These are phyloP conservation scores for Cichorium intybus DNA, from an alignment of 140 eudicot species.

Conservation along the genomic window DNA sequence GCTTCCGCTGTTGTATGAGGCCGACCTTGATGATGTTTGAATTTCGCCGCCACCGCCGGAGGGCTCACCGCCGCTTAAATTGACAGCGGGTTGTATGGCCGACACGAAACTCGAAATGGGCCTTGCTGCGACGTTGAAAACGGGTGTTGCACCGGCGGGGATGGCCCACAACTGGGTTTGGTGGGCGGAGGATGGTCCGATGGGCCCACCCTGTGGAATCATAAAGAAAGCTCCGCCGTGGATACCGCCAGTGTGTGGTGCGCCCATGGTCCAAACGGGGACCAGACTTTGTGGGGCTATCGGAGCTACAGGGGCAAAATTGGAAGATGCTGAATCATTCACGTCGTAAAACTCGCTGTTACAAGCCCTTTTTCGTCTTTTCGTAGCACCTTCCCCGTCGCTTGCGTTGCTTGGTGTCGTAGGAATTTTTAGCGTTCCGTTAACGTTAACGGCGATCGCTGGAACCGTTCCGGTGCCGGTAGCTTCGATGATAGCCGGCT, in stretches of 20 bases:
- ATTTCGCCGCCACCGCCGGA: slow-evolving; percentile 1
- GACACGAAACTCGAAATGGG: slow-evolving; percentile 50
- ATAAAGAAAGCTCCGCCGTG: slow-evolving; percentile 47
- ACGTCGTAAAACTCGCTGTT: slow-evolving; percentile 71
- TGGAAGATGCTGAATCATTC: slow-evolving; percentile 38
- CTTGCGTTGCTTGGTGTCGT: slow-evolving; percentile 25
- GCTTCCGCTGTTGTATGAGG: slow-evolving; percentile 12
- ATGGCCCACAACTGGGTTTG: slow-evolving; percentile 80
- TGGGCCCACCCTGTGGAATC: slow-evolving; percentile 38
- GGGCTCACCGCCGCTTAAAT: not conserved
- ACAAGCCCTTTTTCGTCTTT: slow-evolving; percentile 52
- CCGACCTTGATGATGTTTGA: slow-evolving; percentile 16
- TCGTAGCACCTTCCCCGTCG: slow-evolving; percentile 7
- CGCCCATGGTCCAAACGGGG: slow-evolving; percentile 65
- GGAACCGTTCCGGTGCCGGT: slow-evolving; percentile 91
- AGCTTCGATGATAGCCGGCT: slow-evolving; percentile 75
- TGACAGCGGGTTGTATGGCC: not conserved
- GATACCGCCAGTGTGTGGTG: slow-evolving; percentile 8
- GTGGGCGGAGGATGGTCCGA: not conserved
- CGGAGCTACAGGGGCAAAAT: slow-evolving; percentile 68
- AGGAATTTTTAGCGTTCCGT: slow-evolving; percentile 75
- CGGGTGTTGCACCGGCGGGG: slow-evolving; percentile 57
- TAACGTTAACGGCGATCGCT: slow-evolving; percentile 90
- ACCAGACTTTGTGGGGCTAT: slow-evolving; percentile 53
- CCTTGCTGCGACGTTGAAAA: slow-evolving; percentile 47